Evolutionary conservation across 202 grass and related monocot species (phyloP).

Genomic region (Setaria viridis): DNA sequence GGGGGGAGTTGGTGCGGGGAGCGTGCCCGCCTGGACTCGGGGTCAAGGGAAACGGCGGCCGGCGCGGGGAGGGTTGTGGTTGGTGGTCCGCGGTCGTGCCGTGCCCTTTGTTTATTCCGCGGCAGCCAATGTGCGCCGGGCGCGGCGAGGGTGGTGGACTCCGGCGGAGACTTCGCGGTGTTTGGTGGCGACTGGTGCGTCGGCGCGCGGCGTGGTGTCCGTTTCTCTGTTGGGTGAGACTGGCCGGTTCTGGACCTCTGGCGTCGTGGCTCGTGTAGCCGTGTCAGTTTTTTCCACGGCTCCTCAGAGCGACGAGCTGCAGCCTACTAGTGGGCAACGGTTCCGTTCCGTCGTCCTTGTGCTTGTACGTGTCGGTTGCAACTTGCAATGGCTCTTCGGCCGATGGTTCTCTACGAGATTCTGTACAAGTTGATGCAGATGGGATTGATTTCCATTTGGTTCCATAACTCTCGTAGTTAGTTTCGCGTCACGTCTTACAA

Average conservation of each 20-base stretch:
- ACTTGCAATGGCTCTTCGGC: too few relatives aligned
- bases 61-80: background rate
- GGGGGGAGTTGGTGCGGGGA: slow-evolving; percentile 12
- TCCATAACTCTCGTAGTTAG: too few relatives aligned
- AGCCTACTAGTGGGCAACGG: too few relatives aligned
- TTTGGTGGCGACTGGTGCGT: background rate
- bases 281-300: background rate
- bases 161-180: background rate
- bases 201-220: background rate
- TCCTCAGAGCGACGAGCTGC: too few relatives aligned
- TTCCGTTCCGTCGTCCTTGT: too few relatives aligned
- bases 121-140: slow-evolving; percentile 31
- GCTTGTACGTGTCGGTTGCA: too few relatives aligned
- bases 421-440: too few relatives aligned
- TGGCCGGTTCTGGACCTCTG: background rate
- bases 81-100: slow-evolving; percentile 44
- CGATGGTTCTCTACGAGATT: too few relatives aligned
- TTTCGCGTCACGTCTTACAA: too few relatives aligned
- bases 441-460: too few relatives aligned
- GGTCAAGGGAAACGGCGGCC: slow-evolving; percentile 1
- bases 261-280: background rate
- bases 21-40: slow-evolving; percentile 34
- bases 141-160: background rate
- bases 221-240: background rate
- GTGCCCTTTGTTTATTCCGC: slow-evolving; percentile 47